These are phyloP conservation scores for Curvularia spicifera DNA, from an alignment of 2,329 filamentous ascomycete species.

Conservation along the genomic window DNA sequence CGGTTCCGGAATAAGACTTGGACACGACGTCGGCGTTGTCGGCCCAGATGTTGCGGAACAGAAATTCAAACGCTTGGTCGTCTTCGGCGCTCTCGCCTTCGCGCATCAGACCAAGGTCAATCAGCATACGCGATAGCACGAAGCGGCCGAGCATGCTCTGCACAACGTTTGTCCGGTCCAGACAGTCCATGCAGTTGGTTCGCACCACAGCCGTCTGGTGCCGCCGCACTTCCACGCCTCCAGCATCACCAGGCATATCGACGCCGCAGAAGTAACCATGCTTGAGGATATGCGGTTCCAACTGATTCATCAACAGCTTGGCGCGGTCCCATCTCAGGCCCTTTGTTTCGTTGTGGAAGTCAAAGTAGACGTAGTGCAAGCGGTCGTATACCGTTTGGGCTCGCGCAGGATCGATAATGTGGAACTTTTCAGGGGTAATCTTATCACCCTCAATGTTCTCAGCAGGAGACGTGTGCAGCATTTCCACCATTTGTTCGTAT, in stretches of 20 bases:
- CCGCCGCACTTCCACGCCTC: slow-evolving; percentile 78
- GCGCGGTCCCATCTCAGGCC: slow-evolving; percentile 92
- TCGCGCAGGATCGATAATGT: slow-evolving; percentile 70
- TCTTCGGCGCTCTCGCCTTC: slow-evolving; percentile 79
- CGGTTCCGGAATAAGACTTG: slow-evolving; percentile 90
- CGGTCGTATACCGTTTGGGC: slow-evolving; percentile 74
- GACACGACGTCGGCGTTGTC: slow-evolving; percentile 98
- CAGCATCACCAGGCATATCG: slow-evolving; percentile 78
- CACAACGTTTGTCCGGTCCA: slow-evolving; percentile 96
- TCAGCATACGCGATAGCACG: slow-evolving; percentile 86
- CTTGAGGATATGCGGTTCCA: slow-evolving; percentile 75
- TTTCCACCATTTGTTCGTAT: slow-evolving; percentile 87
- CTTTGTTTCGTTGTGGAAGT: slow-evolving; percentile 98
- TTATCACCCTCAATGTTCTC: slow-evolving; percentile 71
- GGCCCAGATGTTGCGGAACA: slow-evolving; percentile 98
- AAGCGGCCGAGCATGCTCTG: slow-evolving; percentile 95
- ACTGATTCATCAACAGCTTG: slow-evolving; percentile 80
- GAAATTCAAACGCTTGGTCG: slow-evolving; percentile 80
- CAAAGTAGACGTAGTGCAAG: slow-evolving; percentile 96
- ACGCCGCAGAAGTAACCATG: slow-evolving; percentile 94
- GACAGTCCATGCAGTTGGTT: slow-evolving; percentile 99
- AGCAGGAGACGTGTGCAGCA: slow-evolving; percentile 71
- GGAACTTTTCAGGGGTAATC: slow-evolving; percentile 79
- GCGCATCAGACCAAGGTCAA: slow-evolving; percentile 79
- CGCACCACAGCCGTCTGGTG: slow-evolving; percentile 89